Percentiles rank a stretch among this genome's conserved stretches.
These are phyloP conservation scores for Periconia digitata DNA, from an alignment of 2,329 filamentous ascomycete genomes.

Conservation along the genomic window DNA sequence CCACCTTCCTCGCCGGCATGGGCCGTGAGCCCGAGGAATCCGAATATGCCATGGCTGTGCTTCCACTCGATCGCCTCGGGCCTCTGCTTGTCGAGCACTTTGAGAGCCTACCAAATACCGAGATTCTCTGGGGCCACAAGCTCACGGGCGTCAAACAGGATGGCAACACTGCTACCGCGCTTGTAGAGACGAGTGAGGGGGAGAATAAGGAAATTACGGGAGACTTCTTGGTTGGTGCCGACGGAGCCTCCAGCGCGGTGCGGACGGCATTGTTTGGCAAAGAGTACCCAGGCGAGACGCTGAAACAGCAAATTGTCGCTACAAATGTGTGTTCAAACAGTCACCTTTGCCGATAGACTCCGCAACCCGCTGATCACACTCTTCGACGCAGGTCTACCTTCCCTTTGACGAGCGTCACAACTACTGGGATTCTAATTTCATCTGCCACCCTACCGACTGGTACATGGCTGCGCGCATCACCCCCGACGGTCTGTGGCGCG, in stretches of 20 bases:
- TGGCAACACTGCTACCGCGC: slow-evolving; percentile 27
- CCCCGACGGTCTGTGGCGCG: slow-evolving; percentile 61
- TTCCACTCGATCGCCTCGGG: slow-evolving; percentile 34
- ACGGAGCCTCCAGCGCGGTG: slow-evolving; percentile 38
- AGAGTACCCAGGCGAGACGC: slow-evolving; percentile 60
- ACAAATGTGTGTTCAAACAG: slow-evolving; percentile 55
- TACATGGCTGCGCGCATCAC: slow-evolving; percentile 65
- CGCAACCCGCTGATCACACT: too few relatives aligned
- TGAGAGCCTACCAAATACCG: slow-evolving; percentile 25
- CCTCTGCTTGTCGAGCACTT: slow-evolving; percentile 32
- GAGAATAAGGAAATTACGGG: slow-evolving; percentile 27
- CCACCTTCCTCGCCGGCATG: slow-evolving; percentile 34
- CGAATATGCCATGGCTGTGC: slow-evolving; percentile 30
- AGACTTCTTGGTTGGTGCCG: slow-evolving; percentile 39
- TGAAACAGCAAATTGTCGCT: slow-evolving; percentile 62
- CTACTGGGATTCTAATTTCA: slow-evolving; percentile 61
- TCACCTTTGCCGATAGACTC: too few relatives aligned
- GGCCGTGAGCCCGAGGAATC: slow-evolving; percentile 30
- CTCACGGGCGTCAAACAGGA: slow-evolving; percentile 34
- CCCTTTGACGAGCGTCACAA: slow-evolving; percentile 58
- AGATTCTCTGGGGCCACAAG: slow-evolving; percentile 36
- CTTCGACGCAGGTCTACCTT: slow-evolving; percentile 57
- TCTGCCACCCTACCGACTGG: slow-evolving; percentile 63
- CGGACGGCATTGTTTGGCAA: slow-evolving; percentile 36
- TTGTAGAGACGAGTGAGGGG: slow-evolving; percentile 29